phyloP scores from a whole-genome alignment of 208 protist genomes.

The Naegleria fowleri region DNA sequence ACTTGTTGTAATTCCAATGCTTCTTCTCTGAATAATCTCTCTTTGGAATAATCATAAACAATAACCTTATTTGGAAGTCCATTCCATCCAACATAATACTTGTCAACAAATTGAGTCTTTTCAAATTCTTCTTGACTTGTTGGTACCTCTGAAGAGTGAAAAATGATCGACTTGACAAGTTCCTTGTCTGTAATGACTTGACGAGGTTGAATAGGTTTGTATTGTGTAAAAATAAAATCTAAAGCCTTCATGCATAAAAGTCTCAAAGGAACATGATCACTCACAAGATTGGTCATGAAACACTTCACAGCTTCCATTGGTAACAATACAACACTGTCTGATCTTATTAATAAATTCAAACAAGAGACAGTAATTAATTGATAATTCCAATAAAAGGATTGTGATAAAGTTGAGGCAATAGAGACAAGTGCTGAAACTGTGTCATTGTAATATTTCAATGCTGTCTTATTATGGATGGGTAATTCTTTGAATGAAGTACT shows the following conservation, averaged over 20 bases:
- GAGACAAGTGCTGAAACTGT: neutral
- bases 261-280: neutral
- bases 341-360: neutral
- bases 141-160: neutral
- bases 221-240: neutral
- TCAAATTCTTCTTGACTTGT: neutral
- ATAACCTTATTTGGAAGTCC: neutral
- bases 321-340: neutral
- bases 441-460: neutral
- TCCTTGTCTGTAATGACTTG: neutral
- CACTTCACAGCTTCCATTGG: neutral
- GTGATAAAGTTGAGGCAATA: neutral
- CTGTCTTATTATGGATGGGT: neutral
- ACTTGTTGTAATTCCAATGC: neutral
- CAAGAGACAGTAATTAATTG: neutral
- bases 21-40: neutral
- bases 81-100: conserved; percentile 26
- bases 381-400: conserved; percentile 14
- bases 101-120: neutral
- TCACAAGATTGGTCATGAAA: neutral
- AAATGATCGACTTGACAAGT: neutral
- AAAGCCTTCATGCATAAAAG: neutral
- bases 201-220: conserved; percentile 18
- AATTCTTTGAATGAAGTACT: neutral
- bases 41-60: conserved; percentile 22